Conservation (phyloP, 83 land plant genomes). For the Picea abies region DNA sequence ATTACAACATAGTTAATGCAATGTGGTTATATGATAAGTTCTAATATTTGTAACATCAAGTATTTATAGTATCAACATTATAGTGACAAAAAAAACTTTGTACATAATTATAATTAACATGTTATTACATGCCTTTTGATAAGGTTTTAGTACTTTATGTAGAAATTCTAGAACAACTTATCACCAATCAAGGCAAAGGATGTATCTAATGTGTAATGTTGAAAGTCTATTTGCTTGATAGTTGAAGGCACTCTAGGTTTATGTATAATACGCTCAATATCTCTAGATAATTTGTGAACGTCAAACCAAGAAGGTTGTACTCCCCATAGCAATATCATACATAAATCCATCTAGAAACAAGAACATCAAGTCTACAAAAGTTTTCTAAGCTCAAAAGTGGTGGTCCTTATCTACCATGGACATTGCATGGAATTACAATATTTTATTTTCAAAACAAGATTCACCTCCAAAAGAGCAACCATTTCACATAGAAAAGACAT, state of each 20-base stretch:
- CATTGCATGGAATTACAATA: not conserved
- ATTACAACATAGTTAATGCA: not conserved
- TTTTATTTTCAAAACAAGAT: too few relatives aligned
- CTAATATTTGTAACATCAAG: not conserved
- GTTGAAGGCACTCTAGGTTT: constrained; percentile 21
- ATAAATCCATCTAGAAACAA: constrained; percentile 61
- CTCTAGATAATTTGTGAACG: constrained; percentile 21
- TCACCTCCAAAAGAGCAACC: too few relatives aligned
- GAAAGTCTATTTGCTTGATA: constrained; percentile 63
- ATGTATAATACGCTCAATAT: constrained; percentile 18
- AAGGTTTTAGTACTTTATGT: constrained; percentile 85
- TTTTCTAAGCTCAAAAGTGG: not conserved
- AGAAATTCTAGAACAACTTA: constrained; percentile 82
- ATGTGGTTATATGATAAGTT: not conserved
- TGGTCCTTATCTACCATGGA: not conserved
- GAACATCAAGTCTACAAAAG: not conserved
- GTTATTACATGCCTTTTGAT: constrained; percentile 70
- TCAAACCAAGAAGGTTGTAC: constrained; percentile 91
- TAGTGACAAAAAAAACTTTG: not conserved
- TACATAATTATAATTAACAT: not conserved
- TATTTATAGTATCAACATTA: not conserved
- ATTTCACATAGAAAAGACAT: too few relatives aligned
- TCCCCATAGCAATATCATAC: constrained; percentile 90
- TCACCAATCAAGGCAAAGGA: constrained; percentile 79
- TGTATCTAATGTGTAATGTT: constrained; percentile 74